phyloP scores from a whole-genome alignment of 108 stramenopile species.

The Chaetoceros muelleri region DNA sequence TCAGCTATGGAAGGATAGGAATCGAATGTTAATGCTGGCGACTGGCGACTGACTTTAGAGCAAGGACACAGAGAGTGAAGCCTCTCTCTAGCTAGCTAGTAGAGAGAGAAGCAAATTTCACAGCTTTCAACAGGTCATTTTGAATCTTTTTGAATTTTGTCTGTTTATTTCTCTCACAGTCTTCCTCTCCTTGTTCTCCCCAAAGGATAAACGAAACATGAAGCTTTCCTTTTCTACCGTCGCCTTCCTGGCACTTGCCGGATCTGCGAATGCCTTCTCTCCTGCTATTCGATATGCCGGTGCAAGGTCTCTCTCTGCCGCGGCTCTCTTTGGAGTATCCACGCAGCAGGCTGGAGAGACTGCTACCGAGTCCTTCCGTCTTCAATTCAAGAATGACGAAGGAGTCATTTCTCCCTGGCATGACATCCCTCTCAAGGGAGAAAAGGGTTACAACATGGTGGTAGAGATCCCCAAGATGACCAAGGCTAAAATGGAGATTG shows the following conservation, averaged over 20 bases:
- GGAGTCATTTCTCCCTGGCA: conserved; percentile 76
- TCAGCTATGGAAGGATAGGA: too few species aligned
- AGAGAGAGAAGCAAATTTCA: too few species aligned
- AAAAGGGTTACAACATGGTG: conserved; percentile 81
- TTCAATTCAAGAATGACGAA: conserved; percentile 53
- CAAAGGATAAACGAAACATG: neutral
- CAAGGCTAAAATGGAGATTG: conserved; percentile 98
- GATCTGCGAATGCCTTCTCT: conserved; percentile 1
- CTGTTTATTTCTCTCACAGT: too few species aligned
- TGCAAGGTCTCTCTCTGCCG: conserved; percentile 21
- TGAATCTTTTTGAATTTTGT: too few species aligned
- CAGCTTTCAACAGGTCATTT: too few species aligned
- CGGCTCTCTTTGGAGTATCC: conserved; percentile 32
- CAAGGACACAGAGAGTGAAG: too few species aligned
- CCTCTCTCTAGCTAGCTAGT: too few species aligned
- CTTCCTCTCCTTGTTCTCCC: too few species aligned
- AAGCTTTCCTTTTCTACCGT: conserved; percentile 2
- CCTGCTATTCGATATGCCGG: neutral
- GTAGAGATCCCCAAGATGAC: conserved; percentile 98
- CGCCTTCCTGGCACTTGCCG: neutral
- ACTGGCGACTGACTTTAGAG: too few species aligned
- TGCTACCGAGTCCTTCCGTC: conserved; percentile 78
- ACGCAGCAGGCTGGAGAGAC: conserved; percentile 54
- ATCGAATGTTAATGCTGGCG: too few species aligned
- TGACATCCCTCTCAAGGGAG: conserved; percentile 67